Conservation (phyloP, 768 basidiomycete species). For the Pulveroboletus ravenelii region DNA sequence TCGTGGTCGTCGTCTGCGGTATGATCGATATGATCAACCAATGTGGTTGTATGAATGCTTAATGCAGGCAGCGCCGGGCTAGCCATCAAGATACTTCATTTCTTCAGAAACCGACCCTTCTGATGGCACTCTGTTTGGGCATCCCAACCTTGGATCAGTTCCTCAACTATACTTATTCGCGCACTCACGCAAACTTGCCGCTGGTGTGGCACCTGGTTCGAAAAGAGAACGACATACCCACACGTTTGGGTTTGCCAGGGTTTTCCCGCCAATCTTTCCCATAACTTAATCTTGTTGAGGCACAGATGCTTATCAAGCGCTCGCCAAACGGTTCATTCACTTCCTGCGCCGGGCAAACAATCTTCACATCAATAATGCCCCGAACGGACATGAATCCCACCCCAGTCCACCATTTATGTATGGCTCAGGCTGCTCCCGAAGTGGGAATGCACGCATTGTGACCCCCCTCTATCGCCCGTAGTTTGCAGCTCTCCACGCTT, state of each 20-base stretch:
- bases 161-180: background rate
- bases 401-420: constrained; percentile 18
- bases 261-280: background rate
- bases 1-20: background rate
- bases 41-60: background rate
- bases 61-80: background rate
- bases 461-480: background rate
- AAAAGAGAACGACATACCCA: constrained; percentile 17
- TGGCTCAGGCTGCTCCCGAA: background rate
- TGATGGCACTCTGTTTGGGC: background rate
- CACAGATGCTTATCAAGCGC: constrained; percentile 16
- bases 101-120: background rate
- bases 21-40: background rate
- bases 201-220: background rate
- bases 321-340: background rate
- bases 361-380: background rate
- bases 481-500: background rate
- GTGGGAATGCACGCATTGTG: background rate
- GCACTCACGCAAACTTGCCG: too few species aligned
- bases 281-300: background rate
- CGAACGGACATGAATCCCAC: constrained; percentile 1
- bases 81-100: background rate
- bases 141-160: background rate
- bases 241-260: constrained; percentile 6
- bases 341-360: background rate